phyloP scores from a whole-genome alignment of 139 green algal genomes.

The Chlamydomonas schloesseri region DNA sequence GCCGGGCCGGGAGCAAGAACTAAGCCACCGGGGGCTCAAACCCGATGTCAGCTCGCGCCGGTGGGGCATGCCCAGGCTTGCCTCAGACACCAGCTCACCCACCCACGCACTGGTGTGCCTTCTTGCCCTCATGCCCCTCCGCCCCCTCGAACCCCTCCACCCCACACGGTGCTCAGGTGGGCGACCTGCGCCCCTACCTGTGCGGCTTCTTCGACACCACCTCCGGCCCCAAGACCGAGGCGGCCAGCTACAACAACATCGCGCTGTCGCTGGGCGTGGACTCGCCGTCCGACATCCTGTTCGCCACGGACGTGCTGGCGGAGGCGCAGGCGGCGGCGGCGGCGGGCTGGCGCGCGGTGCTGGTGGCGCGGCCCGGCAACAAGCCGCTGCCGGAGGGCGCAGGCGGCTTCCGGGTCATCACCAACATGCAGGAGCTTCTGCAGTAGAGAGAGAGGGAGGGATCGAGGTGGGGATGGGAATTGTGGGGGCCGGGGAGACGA shows the following conservation, averaged over 20 bases:
- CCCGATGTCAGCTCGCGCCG: too few species aligned
- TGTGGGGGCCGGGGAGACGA: too few species aligned
- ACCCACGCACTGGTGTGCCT: too few species aligned
- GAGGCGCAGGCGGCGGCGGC: slow-evolving; percentile 85
- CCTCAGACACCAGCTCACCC: too few species aligned
- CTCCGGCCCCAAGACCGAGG: slow-evolving; percentile 79
- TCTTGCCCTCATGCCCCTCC: too few species aligned
- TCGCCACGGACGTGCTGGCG: slow-evolving; percentile 87
- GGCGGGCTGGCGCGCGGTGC: slow-evolving; percentile 84
- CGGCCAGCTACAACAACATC: slow-evolving; percentile 88
- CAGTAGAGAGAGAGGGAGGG: not conserved
- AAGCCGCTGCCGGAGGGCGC: slow-evolving; percentile 67
- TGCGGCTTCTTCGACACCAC: slow-evolving; percentile 96
- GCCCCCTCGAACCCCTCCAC: too few species aligned
- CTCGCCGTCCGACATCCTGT: slow-evolving; percentile 78
- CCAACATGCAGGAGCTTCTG: slow-evolving; percentile 67
- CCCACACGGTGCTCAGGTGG: too few species aligned
- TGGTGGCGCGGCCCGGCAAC: slow-evolving; percentile 87
- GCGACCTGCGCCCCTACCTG: slow-evolving; percentile 90
- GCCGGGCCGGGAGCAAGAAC: too few species aligned
- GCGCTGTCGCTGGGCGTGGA: slow-evolving; percentile 81
- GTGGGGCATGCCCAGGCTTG: too few species aligned
- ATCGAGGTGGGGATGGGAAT: too few species aligned
- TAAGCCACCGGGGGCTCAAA: too few species aligned
- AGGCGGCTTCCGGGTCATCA: slow-evolving; percentile 72